A percentile compares a stretch with the other conserved stretches of the same genome.
These are phyloP conservation scores for Podaxis carcinomalis DNA, from an alignment of 768 basidiomycete species.

Conservation along the genomic window DNA sequence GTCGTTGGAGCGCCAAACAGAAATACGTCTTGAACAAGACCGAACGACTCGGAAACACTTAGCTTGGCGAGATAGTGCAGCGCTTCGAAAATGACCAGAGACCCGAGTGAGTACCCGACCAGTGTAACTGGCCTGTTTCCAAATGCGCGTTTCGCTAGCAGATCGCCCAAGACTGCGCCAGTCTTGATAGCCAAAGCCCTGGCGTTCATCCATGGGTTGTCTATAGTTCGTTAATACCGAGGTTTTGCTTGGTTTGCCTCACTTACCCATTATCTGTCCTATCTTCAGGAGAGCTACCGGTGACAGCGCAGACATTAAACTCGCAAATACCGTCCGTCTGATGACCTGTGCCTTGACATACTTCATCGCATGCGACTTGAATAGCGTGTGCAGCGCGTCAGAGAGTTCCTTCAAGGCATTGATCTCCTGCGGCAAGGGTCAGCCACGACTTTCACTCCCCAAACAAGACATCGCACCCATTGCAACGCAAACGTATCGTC, in stretches of 20 bases:
- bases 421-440: slow-evolving; percentile 38
- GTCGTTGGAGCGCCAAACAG: slow-evolving; percentile 48
- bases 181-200: slow-evolving; percentile 47
- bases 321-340: slow-evolving; percentile 46
- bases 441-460: not conserved
- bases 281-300: slow-evolving; percentile 48
- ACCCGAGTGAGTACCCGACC: slow-evolving; percentile 54
- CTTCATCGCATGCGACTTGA: slow-evolving; percentile 46
- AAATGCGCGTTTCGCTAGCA: slow-evolving; percentile 45
- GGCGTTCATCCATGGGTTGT: slow-evolving; percentile 60
- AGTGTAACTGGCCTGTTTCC: slow-evolving; percentile 52
- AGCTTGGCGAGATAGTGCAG: slow-evolving; percentile 43
- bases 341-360: slow-evolving; percentile 46
- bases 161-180: slow-evolving; percentile 48
- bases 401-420: slow-evolving; percentile 48
- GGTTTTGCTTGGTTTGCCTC: not conserved
- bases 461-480: slow-evolving; percentile 37
- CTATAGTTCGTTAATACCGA: slow-evolving; percentile 20
- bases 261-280: slow-evolving; percentile 48
- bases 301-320: slow-evolving; percentile 43
- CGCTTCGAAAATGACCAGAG: slow-evolving; percentile 53
- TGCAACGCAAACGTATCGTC: slow-evolving; percentile 54
- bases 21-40: slow-evolving; percentile 51
- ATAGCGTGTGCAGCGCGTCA: slow-evolving; percentile 36
- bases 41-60: slow-evolving; percentile 37